Conservation (phyloP, 2,329 filamentous ascomycete species). For the Fusarium pininemorale region DNA sequence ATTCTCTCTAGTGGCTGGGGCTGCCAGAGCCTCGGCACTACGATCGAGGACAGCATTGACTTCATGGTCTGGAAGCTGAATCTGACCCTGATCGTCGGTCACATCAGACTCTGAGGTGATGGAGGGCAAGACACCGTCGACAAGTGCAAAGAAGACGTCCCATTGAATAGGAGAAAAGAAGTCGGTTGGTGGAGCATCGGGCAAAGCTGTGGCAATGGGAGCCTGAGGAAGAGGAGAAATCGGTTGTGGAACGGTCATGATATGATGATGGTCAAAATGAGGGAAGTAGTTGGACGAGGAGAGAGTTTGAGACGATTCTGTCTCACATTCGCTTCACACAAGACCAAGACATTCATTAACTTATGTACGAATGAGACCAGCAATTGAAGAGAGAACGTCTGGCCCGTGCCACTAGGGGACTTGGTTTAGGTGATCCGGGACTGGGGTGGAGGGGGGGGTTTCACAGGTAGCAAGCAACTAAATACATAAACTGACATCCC, state of each 20-base stretch:
- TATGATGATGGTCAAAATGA: constrained; percentile 11
- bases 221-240: constrained; percentile 3
- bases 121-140: constrained; percentile 69
- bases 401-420: constrained; percentile 24
- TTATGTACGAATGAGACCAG: constrained; percentile 6
- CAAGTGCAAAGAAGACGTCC: constrained; percentile 61
- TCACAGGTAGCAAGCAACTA: neutral
- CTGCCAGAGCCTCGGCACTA: constrained; percentile 48
- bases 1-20: constrained; percentile 52
- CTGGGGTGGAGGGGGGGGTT: neutral
- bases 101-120: constrained; percentile 56
- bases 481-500: neutral
- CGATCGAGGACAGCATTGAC: constrained; percentile 57
- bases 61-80: constrained; percentile 59
- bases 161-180: constrained; percentile 62
- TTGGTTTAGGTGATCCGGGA: neutral
- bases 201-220: constrained; percentile 39
- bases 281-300: constrained; percentile 12
- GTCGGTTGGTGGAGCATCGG: constrained; percentile 41
- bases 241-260: constrained; percentile 32
- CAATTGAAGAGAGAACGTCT: neutral
- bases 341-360: constrained; percentile 23
- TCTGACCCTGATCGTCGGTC: constrained; percentile 52
- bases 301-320: constrained; percentile 17
- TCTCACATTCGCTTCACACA: constrained; percentile 33